Evolutionary conservation across 495 filamentous ascomycete species (phyloP).

Genomic region (Pseudomonodictys pantanalensis): DNA sequence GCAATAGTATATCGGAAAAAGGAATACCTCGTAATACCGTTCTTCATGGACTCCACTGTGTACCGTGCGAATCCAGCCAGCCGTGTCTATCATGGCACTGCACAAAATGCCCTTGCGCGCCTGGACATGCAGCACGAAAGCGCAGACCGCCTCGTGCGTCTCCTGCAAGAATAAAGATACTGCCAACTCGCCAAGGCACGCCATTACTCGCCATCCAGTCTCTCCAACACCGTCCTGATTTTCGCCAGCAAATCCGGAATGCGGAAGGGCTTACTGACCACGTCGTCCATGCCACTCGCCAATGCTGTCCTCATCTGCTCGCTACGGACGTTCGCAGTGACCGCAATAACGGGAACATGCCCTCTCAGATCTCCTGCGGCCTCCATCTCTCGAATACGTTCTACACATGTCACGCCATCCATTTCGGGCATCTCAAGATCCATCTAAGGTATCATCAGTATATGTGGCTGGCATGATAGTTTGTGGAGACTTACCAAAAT

Average conservation of each 20-base stretch:
- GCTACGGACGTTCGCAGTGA: constrained; percentile 39
- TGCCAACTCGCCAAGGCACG: too few relatives aligned
- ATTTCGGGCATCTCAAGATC: constrained; percentile 31
- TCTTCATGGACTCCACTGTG: too few relatives aligned
- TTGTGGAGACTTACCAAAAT: constrained; percentile 41
- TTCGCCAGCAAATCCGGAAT: constrained; percentile 6
- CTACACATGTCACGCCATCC: constrained; percentile 36
- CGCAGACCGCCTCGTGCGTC: too few relatives aligned
- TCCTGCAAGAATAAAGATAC: too few relatives aligned
- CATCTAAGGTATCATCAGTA: too few relatives aligned
- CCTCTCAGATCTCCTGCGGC: constrained; percentile 22
- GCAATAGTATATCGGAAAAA: too few relatives aligned
- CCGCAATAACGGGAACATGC: constrained; percentile 34
- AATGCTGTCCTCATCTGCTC: constrained; percentile 34
- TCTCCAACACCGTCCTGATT: neutral
- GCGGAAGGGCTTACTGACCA: constrained; percentile 9
- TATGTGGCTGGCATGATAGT: too few relatives aligned
- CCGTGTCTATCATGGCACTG: too few relatives aligned
- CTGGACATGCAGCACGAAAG: too few relatives aligned
- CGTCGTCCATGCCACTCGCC: constrained; percentile 32
- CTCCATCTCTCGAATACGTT: constrained; percentile 34
- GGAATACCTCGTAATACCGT: too few relatives aligned
- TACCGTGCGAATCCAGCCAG: too few relatives aligned
- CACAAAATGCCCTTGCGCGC: too few relatives aligned
- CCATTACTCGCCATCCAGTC: neutral